Percentiles rank a stretch among this genome's conserved stretches.
phyloP scores from a whole-genome alignment of 2,329 filamentous ascomycete genomes.

The Fusarium ambrosium region DNA sequence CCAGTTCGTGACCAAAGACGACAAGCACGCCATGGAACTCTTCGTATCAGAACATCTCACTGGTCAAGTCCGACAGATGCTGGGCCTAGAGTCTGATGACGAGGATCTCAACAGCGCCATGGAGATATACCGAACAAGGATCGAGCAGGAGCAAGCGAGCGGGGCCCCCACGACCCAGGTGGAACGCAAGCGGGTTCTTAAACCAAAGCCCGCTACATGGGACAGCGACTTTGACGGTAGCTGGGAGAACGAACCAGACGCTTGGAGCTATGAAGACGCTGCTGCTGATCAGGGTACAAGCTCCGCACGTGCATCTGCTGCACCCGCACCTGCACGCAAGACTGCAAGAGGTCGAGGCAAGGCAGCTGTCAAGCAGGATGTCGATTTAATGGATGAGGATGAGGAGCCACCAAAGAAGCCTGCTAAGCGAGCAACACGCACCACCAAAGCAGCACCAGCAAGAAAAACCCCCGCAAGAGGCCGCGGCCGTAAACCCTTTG shows the following conservation, averaged over 20 bases:
- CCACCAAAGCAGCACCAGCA: constrained; percentile 60
- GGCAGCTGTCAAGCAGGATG: constrained; percentile 39
- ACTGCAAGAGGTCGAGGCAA: constrained; percentile 29
- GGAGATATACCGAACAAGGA: constrained; percentile 76
- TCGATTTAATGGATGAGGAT: constrained; percentile 63
- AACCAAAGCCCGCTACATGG: constrained; percentile 84
- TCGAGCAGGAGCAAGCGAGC: constrained; percentile 78
- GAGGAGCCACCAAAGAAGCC: constrained; percentile 53
- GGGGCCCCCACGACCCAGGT: constrained; percentile 63
- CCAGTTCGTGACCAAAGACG: constrained; percentile 94
- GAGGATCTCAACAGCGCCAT: constrained; percentile 79
- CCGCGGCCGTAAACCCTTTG: constrained; percentile 55
- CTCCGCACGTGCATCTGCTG: neutral
- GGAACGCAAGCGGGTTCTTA: constrained; percentile 65
- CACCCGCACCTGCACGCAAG: constrained; percentile 18
- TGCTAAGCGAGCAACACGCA: constrained; percentile 47
- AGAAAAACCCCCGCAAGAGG: constrained; percentile 60
- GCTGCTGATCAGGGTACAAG: constrained; percentile 24
- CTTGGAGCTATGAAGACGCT: constrained; percentile 54
- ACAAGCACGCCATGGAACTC: constrained; percentile 90
- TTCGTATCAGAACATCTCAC: constrained; percentile 81
- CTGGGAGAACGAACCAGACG: constrained; percentile 85
- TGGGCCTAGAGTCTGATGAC: constrained; percentile 74
- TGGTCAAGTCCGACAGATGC: constrained; percentile 77
- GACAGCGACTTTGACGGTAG: constrained; percentile 89